Conservation (phyloP, 2,329 filamentous ascomycete species). For the Sarocladium strictum region DNA sequence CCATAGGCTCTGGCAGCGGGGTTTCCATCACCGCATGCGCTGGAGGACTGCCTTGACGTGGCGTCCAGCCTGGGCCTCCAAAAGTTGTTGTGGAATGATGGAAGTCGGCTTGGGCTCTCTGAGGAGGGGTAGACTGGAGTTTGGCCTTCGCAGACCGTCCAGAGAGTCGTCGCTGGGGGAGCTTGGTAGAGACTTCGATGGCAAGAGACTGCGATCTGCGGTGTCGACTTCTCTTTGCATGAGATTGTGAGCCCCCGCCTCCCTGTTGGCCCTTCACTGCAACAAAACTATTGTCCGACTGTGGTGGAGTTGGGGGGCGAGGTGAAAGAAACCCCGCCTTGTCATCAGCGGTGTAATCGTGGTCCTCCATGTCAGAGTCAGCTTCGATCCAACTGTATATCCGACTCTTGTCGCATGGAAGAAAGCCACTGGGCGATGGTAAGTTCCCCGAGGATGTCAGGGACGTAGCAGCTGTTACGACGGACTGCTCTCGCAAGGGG, state of each 20-base stretch:
- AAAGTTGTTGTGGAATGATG: constrained; percentile 3
- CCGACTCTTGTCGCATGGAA: constrained; percentile 15
- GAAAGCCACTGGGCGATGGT: constrained; percentile 19
- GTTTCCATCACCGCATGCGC: background rate
- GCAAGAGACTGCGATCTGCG: constrained; percentile 10
- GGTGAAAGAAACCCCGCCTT: constrained; percentile 19
- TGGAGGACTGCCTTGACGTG: background rate
- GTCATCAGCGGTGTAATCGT: constrained; percentile 13
- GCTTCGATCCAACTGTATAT: constrained; percentile 32
- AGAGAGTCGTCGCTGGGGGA: background rate
- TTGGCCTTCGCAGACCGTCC: background rate
- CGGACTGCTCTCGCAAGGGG: constrained; percentile 27
- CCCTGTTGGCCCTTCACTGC: background rate
- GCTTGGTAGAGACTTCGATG: background rate
- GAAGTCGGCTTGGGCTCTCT: background rate
- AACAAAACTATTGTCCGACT: constrained; percentile 12
- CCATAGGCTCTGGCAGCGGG: background rate
- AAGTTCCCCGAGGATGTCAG: constrained; percentile 24
- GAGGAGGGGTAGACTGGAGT: background rate
- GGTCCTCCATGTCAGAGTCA: constrained; percentile 27
- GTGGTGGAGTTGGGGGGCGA: constrained; percentile 23
- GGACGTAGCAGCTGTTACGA: constrained; percentile 30
- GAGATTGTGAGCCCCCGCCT: background rate
- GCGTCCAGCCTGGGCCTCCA: background rate
- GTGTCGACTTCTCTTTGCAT: background rate